These are phyloP conservation scores for Stagonosporopsis cucurbitacearum DNA, from an alignment of 2,329 filamentous ascomycete genomes.

Conservation along the genomic window DNA sequence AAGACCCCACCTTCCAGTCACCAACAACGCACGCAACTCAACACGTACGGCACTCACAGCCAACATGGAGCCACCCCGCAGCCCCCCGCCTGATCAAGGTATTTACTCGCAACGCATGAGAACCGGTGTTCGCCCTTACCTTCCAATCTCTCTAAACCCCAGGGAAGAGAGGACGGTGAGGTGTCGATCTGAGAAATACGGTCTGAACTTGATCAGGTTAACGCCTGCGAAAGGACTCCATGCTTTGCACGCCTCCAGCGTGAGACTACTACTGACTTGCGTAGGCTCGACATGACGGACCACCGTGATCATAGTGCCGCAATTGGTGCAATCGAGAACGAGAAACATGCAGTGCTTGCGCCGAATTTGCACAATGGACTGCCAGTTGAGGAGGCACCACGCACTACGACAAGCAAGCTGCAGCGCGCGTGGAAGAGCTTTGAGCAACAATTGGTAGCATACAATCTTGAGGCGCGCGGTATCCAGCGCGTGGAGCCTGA, in stretches of 20 bases:
- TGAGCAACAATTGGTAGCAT: constrained; percentile 53
- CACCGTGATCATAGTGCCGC: constrained; percentile 8
- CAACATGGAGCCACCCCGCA: constrained; percentile 44
- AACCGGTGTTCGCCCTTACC: constrained; percentile 43
- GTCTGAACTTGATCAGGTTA: constrained; percentile 62
- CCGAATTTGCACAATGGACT: constrained; percentile 30
- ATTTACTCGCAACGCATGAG: constrained; percentile 47
- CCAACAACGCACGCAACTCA: neutral
- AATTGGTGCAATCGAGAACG: constrained; percentile 34
- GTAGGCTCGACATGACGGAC: constrained; percentile 40
- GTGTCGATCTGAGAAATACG: constrained; percentile 59
- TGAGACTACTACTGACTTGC: constrained; percentile 42
- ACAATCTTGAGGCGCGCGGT: constrained; percentile 66
- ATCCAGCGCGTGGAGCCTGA: constrained; percentile 64
- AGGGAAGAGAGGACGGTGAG: neutral
- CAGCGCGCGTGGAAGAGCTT: constrained; percentile 40
- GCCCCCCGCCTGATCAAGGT: constrained; percentile 47
- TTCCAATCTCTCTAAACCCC: neutral
- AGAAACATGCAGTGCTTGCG: constrained; percentile 29
- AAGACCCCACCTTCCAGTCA: neutral
- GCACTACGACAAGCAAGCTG: constrained; percentile 18
- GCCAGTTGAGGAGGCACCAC: constrained; percentile 23
- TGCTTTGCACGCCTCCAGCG: constrained; percentile 48
- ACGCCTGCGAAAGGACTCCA: constrained; percentile 62
- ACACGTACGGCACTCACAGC: constrained; percentile 38